Conservation (phyloP, 768 basidiomycete species). For the Lyophyllum atratum region DNA sequence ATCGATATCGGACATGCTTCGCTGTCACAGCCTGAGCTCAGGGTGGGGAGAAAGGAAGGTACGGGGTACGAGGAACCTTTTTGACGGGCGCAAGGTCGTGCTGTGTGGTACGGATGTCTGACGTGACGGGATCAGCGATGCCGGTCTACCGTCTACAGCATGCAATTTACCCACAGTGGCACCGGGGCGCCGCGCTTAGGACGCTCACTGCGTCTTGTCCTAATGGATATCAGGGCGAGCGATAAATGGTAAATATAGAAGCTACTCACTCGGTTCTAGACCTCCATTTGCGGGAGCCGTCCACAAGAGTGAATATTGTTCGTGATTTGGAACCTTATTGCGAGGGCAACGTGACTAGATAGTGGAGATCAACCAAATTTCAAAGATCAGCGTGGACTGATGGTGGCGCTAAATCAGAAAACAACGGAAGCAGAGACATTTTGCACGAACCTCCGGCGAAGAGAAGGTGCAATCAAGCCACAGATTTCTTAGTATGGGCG, state of each 20-base stretch:
- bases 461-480: background rate
- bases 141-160: constrained; percentile 28
- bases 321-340: background rate
- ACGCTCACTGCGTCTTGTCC: no score
- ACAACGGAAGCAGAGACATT: background rate
- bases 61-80: background rate
- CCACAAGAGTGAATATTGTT: background rate
- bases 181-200: no score
- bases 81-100: background rate
- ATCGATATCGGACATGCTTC: constrained; percentile 6
- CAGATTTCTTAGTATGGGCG: background rate
- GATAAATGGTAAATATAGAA: background rate
- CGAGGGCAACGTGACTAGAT: constrained; percentile 26
- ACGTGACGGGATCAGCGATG: constrained; percentile 15
- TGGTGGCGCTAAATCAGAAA: background rate
- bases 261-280: background rate
- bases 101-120: background rate
- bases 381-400: background rate
- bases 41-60: background rate
- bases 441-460: background rate
- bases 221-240: constrained; percentile 31
- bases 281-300: background rate
- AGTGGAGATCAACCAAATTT: no score
- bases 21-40: background rate
- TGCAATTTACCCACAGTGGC: background rate